A percentile compares a stretch with the other conserved stretches of the same genome.
Conservation (phyloP, 179 eudicot genomes). For the Vitellaria paradoxa region DNA sequence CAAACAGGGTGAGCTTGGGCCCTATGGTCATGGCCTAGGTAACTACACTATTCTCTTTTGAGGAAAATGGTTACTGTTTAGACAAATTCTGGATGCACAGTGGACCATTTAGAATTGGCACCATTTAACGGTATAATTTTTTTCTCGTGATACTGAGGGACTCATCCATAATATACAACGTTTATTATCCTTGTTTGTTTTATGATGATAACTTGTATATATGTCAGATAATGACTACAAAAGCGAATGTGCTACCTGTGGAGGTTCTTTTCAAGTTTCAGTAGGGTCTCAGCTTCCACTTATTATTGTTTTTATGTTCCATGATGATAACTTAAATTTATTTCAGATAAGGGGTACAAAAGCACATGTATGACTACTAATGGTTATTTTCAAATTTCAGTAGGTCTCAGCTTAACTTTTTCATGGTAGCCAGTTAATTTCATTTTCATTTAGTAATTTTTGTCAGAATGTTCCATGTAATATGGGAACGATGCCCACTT, state of each 20-base stretch:
- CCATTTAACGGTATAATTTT: not conserved
- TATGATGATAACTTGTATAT: too few relatives aligned
- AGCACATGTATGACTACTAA: not conserved
- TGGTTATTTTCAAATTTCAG: not conserved
- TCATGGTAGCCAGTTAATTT: not conserved
- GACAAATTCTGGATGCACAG: not conserved
- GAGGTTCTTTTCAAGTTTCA: too few relatives aligned
- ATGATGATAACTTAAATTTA: not conserved
- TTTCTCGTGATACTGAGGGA: not conserved
- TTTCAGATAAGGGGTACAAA: not conserved
- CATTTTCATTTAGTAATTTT: not conserved
- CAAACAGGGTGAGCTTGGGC: not conserved
- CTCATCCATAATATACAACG: not conserved
- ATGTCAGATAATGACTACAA: too few relatives aligned
- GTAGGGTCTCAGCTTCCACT: too few relatives aligned
- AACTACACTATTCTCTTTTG: not conserved
- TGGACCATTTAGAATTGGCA: not conserved
- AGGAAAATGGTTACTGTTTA: not conserved
- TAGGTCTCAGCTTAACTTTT: conserved; percentile 7
- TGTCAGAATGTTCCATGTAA: not conserved
- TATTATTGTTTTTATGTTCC: not conserved
- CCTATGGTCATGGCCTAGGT: not conserved
- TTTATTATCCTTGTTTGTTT: too few relatives aligned
- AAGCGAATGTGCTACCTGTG: too few relatives aligned
- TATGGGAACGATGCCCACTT: not conserved